Evolutionary conservation across 306 rosid genomes (phyloP), one percentile per base, ranked within the genome.

Genomic region (Quercus bicolor): DNA sequence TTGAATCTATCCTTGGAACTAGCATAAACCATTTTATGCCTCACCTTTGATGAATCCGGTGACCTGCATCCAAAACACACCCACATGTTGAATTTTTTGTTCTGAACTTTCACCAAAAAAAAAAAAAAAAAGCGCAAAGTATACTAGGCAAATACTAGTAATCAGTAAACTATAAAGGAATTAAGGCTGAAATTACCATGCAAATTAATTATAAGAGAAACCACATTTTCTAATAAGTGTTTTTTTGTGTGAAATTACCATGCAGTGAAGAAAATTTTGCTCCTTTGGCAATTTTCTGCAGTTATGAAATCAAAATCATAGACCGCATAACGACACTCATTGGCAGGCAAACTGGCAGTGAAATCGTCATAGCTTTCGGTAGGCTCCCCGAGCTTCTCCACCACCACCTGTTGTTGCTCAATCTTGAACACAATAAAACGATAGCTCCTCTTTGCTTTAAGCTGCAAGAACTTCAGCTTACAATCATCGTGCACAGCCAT

Each of bases 1-100:
- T 91, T 93, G 91, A 93, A 93, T 80, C 97, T 89, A 66, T 93
- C 98, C 87, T 91, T 93, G 77, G 97, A 93, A 82, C 98, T 93
- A 64, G 98, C 98, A 83, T 93, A 93, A 75, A 93, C 97, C 97
- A 93, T 93, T 85, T 93, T 93, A 92, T 87, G 89, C 90, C 97
- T 93, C 88, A 93, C 98, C 88, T 64, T 88, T 31, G 98, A 83
- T 68, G 68, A 29, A 59, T 93, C 98, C 24, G 97, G 98, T 31
- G 93, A 89, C 98, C 98, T 93, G 78, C 79, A 77, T 5, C 33
- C 78, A 75, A 68, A 69, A 45, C 69, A 54, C 13, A 57, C 65
- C 11, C 12, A 48, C 2, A 48, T 48, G 53, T 48, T 48, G 15
- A 13, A 48, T 48, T 12, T 9, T 24, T 24, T 24, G 26, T 24